Base-by-base conservation (phyloP, 1,139 yeast species). In the Lodderomyces oxycetoniae region DNA sequence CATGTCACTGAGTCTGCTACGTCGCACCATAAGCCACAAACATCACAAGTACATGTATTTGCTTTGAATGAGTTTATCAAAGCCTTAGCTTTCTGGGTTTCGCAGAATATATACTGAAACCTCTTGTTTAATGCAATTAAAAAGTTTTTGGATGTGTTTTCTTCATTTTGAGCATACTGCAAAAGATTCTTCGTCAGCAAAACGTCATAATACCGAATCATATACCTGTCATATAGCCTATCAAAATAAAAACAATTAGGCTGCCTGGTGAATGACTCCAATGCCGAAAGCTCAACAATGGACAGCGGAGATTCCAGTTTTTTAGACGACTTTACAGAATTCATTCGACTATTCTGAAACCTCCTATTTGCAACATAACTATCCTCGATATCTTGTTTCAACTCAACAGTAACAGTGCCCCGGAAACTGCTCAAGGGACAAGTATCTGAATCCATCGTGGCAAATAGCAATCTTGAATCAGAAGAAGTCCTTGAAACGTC, bases 221-320 rank as follows among this genome's bases (percentile, higher is more conserved):
- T 86, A 56, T 86, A 87, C 39, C 95, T 64, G 57, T 91, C 97
- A 57, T 81, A 91, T 23, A 91, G 65, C 52, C 82, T 80, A 46
- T 86, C 91, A 52, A 87, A 88, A 67, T 87, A 89, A 56, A 91
- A 91, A 37, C 73, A 66, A 52, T 83, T 80, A 1, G 95, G 86
- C 17, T 55, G 53, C 28, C 62, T 60, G 26, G 79, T 65, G 51
- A 71, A 85, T 4, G 55, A 59, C 33, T 79, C 87, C 14, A 67
- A 39, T 4, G 57, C 46, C 3, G 50, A 39, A 8, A 45, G 27
- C n/a, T n/a, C n/a, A 6, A 24, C n/a, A 27, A 7, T 27, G 4
- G 44, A 17, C 4, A 57, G 50, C 9, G 50, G 31, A 1, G 55
- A 41, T 34, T 49, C 36, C 33, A 15, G 37, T 36, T 10, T 30